A percentile compares a stretch with the other conserved stretches of the same genome.
Evolutionary conservation across 805 yeast genomes (phyloP).

Genomic region (Brettanomyces sp.): DNA sequence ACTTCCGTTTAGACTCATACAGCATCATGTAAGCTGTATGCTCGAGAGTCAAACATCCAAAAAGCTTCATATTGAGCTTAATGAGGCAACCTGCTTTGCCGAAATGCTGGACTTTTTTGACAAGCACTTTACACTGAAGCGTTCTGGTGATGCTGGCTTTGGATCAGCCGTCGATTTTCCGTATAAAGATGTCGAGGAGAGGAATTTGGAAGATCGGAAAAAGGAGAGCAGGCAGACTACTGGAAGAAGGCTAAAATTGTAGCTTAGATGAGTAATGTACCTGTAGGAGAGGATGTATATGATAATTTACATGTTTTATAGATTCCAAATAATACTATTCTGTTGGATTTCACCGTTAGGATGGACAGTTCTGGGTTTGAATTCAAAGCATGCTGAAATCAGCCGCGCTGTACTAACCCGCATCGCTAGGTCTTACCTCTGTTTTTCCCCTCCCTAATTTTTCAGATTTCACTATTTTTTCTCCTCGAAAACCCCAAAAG

Average conservation of each 20-base stretch:
- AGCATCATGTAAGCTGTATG: conserved; percentile 89
- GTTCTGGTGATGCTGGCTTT: conserved; percentile 64
- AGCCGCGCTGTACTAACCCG: no score
- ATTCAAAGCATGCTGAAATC: no score
- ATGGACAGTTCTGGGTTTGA: no score
- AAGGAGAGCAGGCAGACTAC: conserved; percentile 2
- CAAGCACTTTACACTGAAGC: conserved; percentile 47
- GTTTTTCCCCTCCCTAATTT: no score
- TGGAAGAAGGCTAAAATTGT: conserved; percentile 5
- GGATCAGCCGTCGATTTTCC: conserved; percentile 33
- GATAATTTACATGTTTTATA: no score
- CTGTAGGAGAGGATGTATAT: no score
- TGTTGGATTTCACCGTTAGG: no score
- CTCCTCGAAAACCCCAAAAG: no score
- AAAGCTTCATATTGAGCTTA: conserved; percentile 48
- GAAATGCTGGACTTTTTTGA: conserved; percentile 84
- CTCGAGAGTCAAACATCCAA: conserved; percentile 45
- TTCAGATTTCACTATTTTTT: no score
- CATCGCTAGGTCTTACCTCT: no score
- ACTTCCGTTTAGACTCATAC: conserved; percentile 71
- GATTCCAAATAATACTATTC: no score
- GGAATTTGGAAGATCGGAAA: neutral
- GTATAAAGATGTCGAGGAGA: conserved; percentile 7
- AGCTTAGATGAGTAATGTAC: neutral
- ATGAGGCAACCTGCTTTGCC: conserved; percentile 45